Evolutionary conservation across 345 rosid species (phyloP).

Genomic region (Euphorbia pulcherrima): DNA sequence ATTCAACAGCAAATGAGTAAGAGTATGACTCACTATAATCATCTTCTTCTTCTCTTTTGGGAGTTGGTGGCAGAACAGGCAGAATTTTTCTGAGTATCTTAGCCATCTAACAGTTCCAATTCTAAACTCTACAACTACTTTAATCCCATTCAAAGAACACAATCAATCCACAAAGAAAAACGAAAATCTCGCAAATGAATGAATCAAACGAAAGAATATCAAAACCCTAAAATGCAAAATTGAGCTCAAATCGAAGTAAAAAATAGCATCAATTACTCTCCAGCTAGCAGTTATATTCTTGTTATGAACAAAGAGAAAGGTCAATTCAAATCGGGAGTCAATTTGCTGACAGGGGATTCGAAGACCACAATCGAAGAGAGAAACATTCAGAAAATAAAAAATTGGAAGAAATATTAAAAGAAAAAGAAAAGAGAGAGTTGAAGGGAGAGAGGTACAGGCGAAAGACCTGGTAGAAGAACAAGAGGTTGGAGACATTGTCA

Average conservation of each 20-base stretch:
- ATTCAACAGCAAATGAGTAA: constrained; percentile 72
- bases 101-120: constrained; percentile 36
- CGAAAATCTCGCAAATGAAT: neutral
- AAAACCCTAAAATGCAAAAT: constrained; percentile 12
- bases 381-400: neutral
- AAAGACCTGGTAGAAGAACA: constrained; percentile 10
- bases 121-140: neutral
- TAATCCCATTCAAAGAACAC: neutral
- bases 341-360: neutral
- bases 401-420: neutral
- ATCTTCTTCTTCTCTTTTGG: constrained; percentile 22
- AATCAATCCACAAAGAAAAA: constrained; percentile 5
- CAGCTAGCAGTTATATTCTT: neutral
- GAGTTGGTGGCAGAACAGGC: constrained; percentile 33
- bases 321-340: neutral
- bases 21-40: constrained; percentile 27
- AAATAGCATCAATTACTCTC: neutral
- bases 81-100: constrained; percentile 47
- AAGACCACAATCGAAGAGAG: neutral
- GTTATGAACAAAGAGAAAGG: neutral
- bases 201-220: constrained; percentile 8
- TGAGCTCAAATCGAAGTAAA: neutral
- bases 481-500: constrained; percentile 1
- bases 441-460: constrained; percentile 10
- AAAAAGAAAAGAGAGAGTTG: neutral